Base-by-base conservation (phyloP, 2,329 filamentous ascomycete species). In the Blumeria hordei region DNA sequence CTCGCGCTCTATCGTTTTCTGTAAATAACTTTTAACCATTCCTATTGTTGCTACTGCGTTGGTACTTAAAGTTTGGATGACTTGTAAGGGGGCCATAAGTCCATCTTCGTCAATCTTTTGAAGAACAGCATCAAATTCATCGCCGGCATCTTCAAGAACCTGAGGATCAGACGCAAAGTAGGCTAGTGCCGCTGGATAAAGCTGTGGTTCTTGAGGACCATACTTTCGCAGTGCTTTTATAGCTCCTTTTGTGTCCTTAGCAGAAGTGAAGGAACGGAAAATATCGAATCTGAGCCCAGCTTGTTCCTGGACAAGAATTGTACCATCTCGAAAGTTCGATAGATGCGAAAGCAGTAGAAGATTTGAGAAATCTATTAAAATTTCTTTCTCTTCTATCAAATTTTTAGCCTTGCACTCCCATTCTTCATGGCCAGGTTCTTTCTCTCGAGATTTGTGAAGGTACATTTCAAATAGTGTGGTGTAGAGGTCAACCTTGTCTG, bases 381-480 rank as follows among this genome's bases (percentile, higher is more conserved):
- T 77, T 60, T 87, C 78, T 61, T 84, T 80, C 14, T 80, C 80
- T 63, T 92, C 82, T 55, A 98, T 88, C 28, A 96, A 75, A 58
- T 79, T 81, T 69, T 92, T 94, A 0, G 92, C 92, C 66, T 93
- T 95, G 45, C 74, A 74, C 64, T 95, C 87, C 90, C 92, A 98
- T 59, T 83, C 77, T 61, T 83, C 77, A 59, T 82, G 80, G 58
- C 88, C 69, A 67, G 73, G 71, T 62, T 81, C 85, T 63, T 82
- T 82, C 56, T 81, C 78, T 57, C 80, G 83, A 21, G 90, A 85
- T 62, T 88, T 92, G 67, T 94, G 85, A 8, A 98, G 72, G 64
- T 96, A 98, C 84, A 98, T 96, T 67, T 98, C 93, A 64, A 98
- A 96, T 12, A 98, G 68, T 0, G 93, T 95, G 0, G 90, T 96